Evolutionary conservation across 768 basidiomycete genomes (phyloP).

Genomic region (Tulasnella calospora): DNA sequence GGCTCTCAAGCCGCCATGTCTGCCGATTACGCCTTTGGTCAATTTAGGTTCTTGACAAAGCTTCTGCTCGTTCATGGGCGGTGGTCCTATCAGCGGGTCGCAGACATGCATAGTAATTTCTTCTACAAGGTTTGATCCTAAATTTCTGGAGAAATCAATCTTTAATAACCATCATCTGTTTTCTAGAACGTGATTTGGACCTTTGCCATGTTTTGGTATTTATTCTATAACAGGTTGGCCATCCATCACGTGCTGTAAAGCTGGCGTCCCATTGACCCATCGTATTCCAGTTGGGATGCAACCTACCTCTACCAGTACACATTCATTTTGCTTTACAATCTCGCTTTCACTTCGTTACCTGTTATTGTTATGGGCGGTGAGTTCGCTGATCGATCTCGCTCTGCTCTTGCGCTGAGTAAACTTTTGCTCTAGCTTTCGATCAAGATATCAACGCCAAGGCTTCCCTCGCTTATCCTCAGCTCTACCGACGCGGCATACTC

Average conservation of each 20-base stretch:
- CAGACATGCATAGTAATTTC: conserved; percentile 96
- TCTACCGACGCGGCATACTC: conserved; percentile 92
- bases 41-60: conserved; percentile 91
- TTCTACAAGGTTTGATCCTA: conserved; percentile 80
- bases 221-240: conserved; percentile 76
- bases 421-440: conserved; percentile 63
- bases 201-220: conserved; percentile 88
- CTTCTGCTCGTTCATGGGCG: conserved; percentile 89
- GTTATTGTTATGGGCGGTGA: conserved; percentile 84
- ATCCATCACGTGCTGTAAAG: conserved; percentile 9
- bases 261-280: conserved; percentile 11
- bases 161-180: conserved; percentile 25
- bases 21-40: conserved; percentile 96
- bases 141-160: not conserved
- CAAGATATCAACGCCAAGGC: conserved; percentile 90
- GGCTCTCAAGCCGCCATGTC: conserved; percentile 99
- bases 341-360: conserved; percentile 89
- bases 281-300: conserved; percentile 68
- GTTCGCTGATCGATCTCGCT: conserved; percentile 28
- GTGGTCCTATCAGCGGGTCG: conserved; percentile 94
- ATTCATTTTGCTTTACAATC: conserved; percentile 85
- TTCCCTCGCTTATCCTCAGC: conserved; percentile 85
- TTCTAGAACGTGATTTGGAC: conserved; percentile 86
- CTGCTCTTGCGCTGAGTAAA: not conserved
- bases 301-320: conserved; percentile 95